Percentiles rank a stretch among this genome's conserved stretches.
These are phyloP conservation scores for Fusarium duplospermum DNA, from an alignment of 2,329 filamentous ascomycete species.

Conservation along the genomic window DNA sequence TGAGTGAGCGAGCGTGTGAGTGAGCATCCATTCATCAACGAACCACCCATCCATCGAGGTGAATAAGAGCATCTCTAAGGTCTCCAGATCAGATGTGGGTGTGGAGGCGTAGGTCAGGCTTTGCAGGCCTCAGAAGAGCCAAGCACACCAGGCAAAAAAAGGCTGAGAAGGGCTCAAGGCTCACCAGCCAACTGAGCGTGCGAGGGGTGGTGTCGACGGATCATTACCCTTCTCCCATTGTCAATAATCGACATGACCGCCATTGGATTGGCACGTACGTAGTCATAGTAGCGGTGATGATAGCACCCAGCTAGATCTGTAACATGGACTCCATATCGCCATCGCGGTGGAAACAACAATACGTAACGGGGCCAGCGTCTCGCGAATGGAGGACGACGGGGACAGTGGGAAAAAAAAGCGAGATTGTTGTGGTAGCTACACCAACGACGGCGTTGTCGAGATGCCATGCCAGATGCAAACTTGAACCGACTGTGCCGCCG, in stretches of 20 bases:
- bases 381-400: conserved; percentile 22
- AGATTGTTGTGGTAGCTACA: conserved; percentile 31
- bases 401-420: conserved; percentile 10
- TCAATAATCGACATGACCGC: conserved; percentile 16
- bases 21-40: conserved; percentile 30
- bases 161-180: conserved; percentile 22
- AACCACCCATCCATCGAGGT: conserved; percentile 1
- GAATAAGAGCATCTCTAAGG: background rate
- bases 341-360: conserved; percentile 36
- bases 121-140: conserved; percentile 42
- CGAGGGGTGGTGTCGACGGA: conserved; percentile 18
- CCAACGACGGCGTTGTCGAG: conserved; percentile 20
- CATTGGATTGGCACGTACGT: conserved; percentile 25
- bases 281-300: conserved; percentile 39
- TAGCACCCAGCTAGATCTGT: conserved; percentile 33
- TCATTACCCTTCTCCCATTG: conserved; percentile 15
- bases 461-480: conserved; percentile 33
- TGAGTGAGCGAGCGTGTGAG: conserved; percentile 18
- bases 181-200: conserved; percentile 12
- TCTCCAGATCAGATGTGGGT: conserved; percentile 36
- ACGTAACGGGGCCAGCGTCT: conserved; percentile 25
- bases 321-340: conserved; percentile 37
- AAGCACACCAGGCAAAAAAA: conserved; percentile 32
- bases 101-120: conserved; percentile 46
- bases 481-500: conserved; percentile 12